Percentiles rank a stretch among this genome's conserved stretches.
phyloP scores from a whole-genome alignment of 1,284 basidiomycete genomes.

The Anthracocystis panici-leucophaei region DNA sequence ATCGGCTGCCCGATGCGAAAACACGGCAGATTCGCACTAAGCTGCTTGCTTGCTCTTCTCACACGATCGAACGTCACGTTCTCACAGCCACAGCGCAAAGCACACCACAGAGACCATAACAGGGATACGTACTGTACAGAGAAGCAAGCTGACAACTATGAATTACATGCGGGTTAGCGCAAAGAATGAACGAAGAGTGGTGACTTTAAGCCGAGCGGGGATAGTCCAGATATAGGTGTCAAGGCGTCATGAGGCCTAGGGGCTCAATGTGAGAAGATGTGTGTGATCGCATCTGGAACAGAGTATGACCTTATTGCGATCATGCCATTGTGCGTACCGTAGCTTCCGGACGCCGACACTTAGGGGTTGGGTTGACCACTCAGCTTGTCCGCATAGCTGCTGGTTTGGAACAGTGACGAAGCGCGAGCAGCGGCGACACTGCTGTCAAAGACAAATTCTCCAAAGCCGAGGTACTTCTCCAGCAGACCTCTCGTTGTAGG shows the following conservation, averaged over 20 bases:
- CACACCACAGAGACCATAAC: no score
- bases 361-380: slow-evolving; percentile 12
- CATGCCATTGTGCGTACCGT: background rate
- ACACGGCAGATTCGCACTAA: background rate
- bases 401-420: slow-evolving; percentile 52
- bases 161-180: slow-evolving; percentile 15
- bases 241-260: background rate
- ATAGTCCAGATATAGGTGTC: background rate
- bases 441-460: slow-evolving; percentile 84
- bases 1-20: background rate
- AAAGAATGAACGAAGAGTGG: background rate
- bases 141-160: slow-evolving; percentile 12
- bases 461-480: slow-evolving; percentile 85
- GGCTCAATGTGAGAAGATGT: background rate
- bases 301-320: background rate
- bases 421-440: slow-evolving; percentile 58
- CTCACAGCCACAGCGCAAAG: background rate
- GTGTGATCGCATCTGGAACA: no score
- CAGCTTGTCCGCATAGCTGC: slow-evolving; percentile 31
- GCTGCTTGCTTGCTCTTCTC: background rate
- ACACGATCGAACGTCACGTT: background rate
- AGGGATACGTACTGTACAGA: slow-evolving; percentile 17
- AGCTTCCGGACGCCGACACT: background rate
- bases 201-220: background rate
- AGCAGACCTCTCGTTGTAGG: slow-evolving; percentile 80